Conservation (phyloP, 768 basidiomycete species). For the Tulasnella sp. region DNA sequence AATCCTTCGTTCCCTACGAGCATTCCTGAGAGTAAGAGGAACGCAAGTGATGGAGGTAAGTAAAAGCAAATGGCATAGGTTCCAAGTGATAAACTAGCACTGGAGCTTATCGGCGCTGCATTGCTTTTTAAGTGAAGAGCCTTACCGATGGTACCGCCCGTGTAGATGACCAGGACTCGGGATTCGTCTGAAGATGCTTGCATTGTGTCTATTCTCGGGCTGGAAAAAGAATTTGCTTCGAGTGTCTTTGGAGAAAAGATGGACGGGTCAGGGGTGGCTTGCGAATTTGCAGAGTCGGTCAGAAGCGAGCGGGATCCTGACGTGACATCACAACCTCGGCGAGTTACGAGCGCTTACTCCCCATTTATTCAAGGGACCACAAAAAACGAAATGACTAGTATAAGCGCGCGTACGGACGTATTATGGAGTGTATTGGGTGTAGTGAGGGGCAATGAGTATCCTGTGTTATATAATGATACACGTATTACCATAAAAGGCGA, state of each 20-base stretch:
- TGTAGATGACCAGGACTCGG: slow-evolving; percentile 82
- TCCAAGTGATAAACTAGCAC: neutral
- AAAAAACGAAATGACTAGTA: too few species aligned
- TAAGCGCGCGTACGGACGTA: too few species aligned
- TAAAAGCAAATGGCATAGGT: neutral
- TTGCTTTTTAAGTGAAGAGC: neutral
- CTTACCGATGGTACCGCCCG: slow-evolving; percentile 73
- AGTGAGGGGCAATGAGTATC: too few species aligned
- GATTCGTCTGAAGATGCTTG: slow-evolving; percentile 47
- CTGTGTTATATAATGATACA: too few species aligned
- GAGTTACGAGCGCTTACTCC: neutral
- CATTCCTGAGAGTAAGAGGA: slow-evolving; percentile 50
- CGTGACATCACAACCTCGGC: neutral
- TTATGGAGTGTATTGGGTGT: too few species aligned
- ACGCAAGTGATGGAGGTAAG: neutral
- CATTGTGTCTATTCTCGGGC: slow-evolving; percentile 12
- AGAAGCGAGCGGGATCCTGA: neutral
- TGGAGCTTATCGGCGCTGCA: neutral
- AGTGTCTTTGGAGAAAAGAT: neutral
- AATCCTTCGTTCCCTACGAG: slow-evolving; percentile 67
- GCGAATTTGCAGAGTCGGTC: neutral
- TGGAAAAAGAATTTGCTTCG: neutral
- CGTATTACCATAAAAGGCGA: too few species aligned
- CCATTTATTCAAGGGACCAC: too few species aligned
- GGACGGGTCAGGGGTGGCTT: neutral